Evolutionary conservation across 805 yeast genomes (phyloP), one percentile per base, ranked within the genome.

Genomic region (Hanseniaspora osmophila): DNA sequence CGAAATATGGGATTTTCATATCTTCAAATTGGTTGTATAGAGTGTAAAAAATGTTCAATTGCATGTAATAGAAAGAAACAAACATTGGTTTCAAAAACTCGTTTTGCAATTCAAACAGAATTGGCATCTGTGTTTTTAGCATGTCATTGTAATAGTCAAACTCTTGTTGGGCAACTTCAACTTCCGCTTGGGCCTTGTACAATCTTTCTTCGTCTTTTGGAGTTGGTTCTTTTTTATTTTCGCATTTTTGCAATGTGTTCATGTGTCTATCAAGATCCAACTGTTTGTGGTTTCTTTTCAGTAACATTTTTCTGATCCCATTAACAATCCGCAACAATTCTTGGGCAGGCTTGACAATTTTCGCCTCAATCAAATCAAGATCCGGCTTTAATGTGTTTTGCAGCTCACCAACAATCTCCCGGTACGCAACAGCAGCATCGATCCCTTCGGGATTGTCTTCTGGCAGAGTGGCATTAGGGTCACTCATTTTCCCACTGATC

Each of bases 361-460:
- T 77, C 46, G 86, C 74, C 54, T 92, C 96, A 53, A 92, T 85
- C 63, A 92, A 73, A 54, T 85, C 94, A 60, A 92, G 70, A 61
- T 92, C 98, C 0, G 98, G 98, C 59, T 85, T 82, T 57, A 92
- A 69, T 2, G 86, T 78, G 46, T 76, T 79, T 65, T 88, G 92
- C 54, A 92, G 69, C 49, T 88, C 96, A 43, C 77, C 74, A 33
- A 92, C 96, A 46, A 87, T 81, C 39, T 75, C 94, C 47, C 94
- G 72, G 64, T 88, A 92, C 60, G 83, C 94, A 58, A 84, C 95
- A 56, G 94, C 77, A 1, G 98, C 98, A 57, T 83, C 79, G 52
- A 92, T 86, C 54, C 97, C 98, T 44, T 92, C 94, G 3, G 96
- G 96, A 58, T 88, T 88, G 54, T 94, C 96, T 60, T 92, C 98